Evolutionary conservation across 352 stramenopile genomes (phyloP), one percentile per base, ranked within the genome.

Genomic region (Phytophthora constricta): DNA sequence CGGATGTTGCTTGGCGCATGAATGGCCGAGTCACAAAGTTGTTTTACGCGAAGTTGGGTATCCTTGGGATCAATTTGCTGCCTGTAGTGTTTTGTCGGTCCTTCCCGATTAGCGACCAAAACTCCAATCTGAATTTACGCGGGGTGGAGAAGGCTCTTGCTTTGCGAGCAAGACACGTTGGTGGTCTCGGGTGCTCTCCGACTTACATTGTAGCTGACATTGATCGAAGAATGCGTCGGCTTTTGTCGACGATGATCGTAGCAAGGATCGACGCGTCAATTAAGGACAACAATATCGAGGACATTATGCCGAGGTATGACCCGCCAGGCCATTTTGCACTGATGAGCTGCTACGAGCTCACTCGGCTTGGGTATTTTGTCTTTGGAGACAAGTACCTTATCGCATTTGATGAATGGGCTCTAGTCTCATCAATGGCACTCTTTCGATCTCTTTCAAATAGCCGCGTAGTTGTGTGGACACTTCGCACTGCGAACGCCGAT

Each of bases 31-130:
- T 80, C 0, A 5, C 45, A 0, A 8, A 57, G 1, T 47, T 83
- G 5, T 65, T 77, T 20, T 41, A 55, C 19, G 11, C 45, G 2
- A 82, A 82, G 52, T 2, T 82, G 2, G n/a, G 52, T 1, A 50
- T 82, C 22, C 47, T 82, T 2, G 58, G 20, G 0, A 11, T 77
- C 7, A 82, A 79, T 52, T 27, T 79, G 9, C 11, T 82, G 0
- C 64, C 70, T 4, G 16, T 82, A 8, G 1, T 72, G n/a, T 27
- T 74, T 39, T 31, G 31, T 33, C 71, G 23, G 28, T 64, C 60
- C 41, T 71, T 72, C 33, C 48, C 34, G 2, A 42, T 54, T 47
- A 25, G 8, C 16, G 59, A 33, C 48, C 41, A 33, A 50, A 9
- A 28, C 16, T n/a, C 27, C 1, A 23, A 47, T 10, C 4, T 58